Base-by-base conservation (phyloP, 1,139 yeast genomes). In the Hyphopichia wangnamkhiaoensis region DNA sequence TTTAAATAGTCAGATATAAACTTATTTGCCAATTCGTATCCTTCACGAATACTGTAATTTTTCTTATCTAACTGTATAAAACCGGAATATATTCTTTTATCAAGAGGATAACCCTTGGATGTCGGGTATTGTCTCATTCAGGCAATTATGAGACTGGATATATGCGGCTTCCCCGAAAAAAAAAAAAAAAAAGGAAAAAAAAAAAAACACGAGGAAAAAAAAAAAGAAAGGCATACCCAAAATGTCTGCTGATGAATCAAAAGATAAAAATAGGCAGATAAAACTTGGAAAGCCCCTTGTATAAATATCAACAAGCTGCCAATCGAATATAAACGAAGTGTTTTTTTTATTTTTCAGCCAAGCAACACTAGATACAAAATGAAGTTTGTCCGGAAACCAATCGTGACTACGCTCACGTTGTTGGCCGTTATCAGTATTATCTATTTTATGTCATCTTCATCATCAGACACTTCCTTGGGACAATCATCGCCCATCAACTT, bases 391-490 rank as follows among this genome's bases (percentile, higher is more conserved):
- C 54, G 61, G 37, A 60, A 54, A 42, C 67, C 69, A 2, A 40
- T 60, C 25, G 41, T 58, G 15, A 47, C 61, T 14, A 50, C 68
- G 8, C 45, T 63, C 32, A 43, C 54, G 27, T 47, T 63, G 18
- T 25, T 59, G 15, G 51, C 50, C 28, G 48, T 65, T 32, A 45
- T 59, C 13, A 43, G 65, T 21, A 44, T 60, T 27, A 45, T 64
- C 32, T 59, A 56, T 39, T 64, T 56, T 42, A 55, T 64, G 65
- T 48, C 61, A 19, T 43, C 56, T 12, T 41, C 54, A n/a, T 43
- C 61, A 2, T 31, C 46, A 12, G 54, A 53, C 18, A 37, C 42
- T 14, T 52, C 63, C 2, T 49, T 64, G 24, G 68, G 67, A 4
- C 37, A 41, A 2, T 37, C 53, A 3, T 41, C 57, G 2, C 71